Percentiles rank a stretch among this genome's conserved stretches.
These are phyloP conservation scores for Cucurbitaria berberidis DNA, from an alignment of 2,329 filamentous ascomycete species.

Conservation along the genomic window DNA sequence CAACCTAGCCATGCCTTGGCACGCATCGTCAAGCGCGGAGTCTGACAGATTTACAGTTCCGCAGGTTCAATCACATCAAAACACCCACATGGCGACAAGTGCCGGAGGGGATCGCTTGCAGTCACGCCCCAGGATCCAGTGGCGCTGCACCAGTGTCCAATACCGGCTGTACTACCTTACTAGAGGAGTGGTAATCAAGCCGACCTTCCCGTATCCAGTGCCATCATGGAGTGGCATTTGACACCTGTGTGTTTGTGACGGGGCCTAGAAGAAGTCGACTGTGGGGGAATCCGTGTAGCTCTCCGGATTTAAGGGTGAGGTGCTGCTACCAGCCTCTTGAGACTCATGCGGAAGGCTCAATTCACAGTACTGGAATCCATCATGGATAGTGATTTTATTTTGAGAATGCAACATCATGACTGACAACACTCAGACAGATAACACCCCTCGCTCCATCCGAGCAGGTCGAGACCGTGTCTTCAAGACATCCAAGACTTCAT, in stretches of 20 bases:
- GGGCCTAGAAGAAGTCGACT: not conserved
- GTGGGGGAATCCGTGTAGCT: not conserved
- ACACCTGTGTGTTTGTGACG: not conserved
- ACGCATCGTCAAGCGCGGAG: not conserved
- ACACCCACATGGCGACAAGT: not conserved
- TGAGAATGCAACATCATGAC: not conserved
- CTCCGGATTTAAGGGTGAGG: too few relatives aligned
- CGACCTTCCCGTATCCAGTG: not conserved
- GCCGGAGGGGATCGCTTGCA: not conserved
- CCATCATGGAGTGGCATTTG: not conserved
- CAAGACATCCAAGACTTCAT: not conserved
- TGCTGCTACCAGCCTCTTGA: not conserved
- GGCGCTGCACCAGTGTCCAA: not conserved
- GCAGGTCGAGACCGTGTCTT: not conserved
- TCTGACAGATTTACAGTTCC: not conserved
- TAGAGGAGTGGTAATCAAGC: not conserved
- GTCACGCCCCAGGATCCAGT: not conserved
- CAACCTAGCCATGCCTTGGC: constrained; percentile 11
- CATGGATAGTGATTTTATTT: not conserved
- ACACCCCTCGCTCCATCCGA: not conserved
- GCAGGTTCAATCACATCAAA: not conserved
- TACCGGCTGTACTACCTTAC: not conserved
- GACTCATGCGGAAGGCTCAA: not conserved
- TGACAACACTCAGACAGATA: not conserved
- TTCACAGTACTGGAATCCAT: not conserved